These are phyloP conservation scores for Phlebopus sp. DNA, from an alignment of 1,284 basidiomycete genomes.

Conservation along the genomic window DNA sequence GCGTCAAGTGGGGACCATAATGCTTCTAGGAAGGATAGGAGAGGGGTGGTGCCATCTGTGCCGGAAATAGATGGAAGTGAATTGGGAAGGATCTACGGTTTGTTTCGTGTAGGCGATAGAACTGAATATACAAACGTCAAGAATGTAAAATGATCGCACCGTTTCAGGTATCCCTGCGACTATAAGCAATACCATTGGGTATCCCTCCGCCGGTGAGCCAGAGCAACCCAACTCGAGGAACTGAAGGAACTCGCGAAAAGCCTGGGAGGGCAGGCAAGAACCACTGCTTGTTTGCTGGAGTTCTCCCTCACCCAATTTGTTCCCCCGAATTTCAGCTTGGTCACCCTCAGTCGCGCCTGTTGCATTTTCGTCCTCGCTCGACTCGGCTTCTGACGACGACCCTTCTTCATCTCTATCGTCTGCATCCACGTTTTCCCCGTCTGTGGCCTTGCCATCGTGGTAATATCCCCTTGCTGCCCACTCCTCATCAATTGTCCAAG, in stretches of 20 bases:
- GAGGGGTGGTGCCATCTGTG: constrained; percentile 18
- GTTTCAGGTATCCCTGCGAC: constrained; percentile 70
- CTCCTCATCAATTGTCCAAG: constrained; percentile 54
- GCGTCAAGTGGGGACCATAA: constrained; percentile 78
- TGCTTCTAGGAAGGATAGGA: constrained; percentile 59
- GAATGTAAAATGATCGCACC: constrained; percentile 18
- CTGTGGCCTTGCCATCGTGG: constrained; percentile 8
- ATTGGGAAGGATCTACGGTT: constrained; percentile 23
- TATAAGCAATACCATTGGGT: constrained; percentile 74
- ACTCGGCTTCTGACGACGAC: constrained; percentile 23
- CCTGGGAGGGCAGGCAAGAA: constrained; percentile 33
- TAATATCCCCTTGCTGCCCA: constrained; percentile 14
- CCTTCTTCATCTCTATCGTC: constrained; percentile 23
- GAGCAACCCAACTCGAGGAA: constrained; percentile 76
- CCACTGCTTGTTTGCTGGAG: constrained; percentile 1
- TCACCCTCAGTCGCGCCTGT: constrained; percentile 25
- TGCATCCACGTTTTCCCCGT: constrained; percentile 14
- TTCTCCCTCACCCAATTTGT: constrained; percentile 10
- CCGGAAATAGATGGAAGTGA: constrained; percentile 28
- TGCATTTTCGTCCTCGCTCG: constrained; percentile 34
- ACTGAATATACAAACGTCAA: too few relatives aligned
- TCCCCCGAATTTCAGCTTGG: constrained; percentile 19
- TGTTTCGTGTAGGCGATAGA: too few relatives aligned
- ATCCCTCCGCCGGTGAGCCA: constrained; percentile 72
- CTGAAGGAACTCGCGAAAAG: constrained; percentile 69